phyloP scores from a whole-genome alignment of 257 asterid species.

The Nicotiana attenuata region DNA sequence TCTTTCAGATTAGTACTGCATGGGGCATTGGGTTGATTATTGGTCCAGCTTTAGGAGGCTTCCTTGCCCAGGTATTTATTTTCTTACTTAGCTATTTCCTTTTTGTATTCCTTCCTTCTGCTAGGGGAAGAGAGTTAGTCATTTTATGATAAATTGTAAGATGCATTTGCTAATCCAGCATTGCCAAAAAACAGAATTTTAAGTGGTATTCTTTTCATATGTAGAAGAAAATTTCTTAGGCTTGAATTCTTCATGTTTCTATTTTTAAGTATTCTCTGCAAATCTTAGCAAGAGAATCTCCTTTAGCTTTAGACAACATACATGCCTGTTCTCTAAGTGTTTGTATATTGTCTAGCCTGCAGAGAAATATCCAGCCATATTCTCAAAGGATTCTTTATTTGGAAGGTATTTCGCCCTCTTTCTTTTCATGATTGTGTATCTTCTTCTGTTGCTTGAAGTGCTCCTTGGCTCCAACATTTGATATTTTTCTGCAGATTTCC shows the following conservation, averaged over 20 bases:
- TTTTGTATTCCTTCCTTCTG: background rate
- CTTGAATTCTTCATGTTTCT: background rate
- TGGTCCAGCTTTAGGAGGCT: conserved; percentile 96
- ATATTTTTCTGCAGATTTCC: conserved; percentile 58
- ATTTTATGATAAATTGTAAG: background rate
- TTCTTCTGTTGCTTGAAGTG: background rate
- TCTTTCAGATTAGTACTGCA: conserved; percentile 59
- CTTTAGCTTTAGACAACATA: background rate
- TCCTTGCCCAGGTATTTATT: conserved; percentile 68
- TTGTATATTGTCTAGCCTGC: conserved; percentile 51
- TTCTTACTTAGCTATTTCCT: background rate
- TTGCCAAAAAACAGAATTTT: background rate
- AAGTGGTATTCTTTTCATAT: background rate
- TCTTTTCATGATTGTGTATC: background rate
- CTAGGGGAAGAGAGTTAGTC: background rate
- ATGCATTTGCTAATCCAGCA: background rate
- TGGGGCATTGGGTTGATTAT: conserved; percentile 89
- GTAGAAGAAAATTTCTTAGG: background rate
- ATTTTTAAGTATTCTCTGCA: background rate
- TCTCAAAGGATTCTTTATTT: conserved; percentile 55
- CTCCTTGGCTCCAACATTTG: background rate
- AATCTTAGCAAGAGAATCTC: background rate
- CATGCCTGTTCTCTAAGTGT: background rate
- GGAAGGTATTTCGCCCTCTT: conserved; percentile 44
- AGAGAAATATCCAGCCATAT: conserved; percentile 66